Evolutionary conservation across 1,139 yeast genomes (phyloP), one percentile per base, ranked within the genome.

Genomic region (Blastobotrys buckinghamii): DNA sequence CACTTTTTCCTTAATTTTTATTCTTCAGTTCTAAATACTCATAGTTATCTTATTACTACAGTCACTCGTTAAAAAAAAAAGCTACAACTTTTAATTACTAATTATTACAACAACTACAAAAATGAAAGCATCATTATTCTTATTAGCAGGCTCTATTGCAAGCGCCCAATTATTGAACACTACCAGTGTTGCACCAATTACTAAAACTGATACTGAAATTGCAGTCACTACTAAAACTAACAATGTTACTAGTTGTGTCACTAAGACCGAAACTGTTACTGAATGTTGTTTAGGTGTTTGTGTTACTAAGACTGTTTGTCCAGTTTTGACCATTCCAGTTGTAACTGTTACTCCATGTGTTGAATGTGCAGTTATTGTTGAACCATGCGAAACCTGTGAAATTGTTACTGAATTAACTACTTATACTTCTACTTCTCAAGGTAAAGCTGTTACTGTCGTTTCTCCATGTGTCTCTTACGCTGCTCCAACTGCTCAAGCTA

Each of bases 211-310:
- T 35, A 44, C 51, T 22, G 36, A 42, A 22, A 29, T 44, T 29
- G 52, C 48, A 13, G 17, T 52, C 16, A 16, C 32, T 15, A 15
- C 41, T 17, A 45, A 33, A 17, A 15, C 39, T 33, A 30, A 39
- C 34, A 15, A 38, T 30, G 53, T 57, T 20, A 55, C 63, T 2
- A 36, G 26, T 13, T n/a, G n/a, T n/a, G n/a, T n/a, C n/a, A 13
- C 19, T 6, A 54, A 56, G 26, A 57, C 59, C 33, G 58, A 57
- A 50, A 56, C 59, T 27, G 54, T 59, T 43, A 57, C 63, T 26
- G 56, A 51, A 39, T 65, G 66, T 53, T 55, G 60, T 44, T 45
- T 54, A 22, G 55, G 59, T 34, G 56, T 53, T 37, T 62, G 64
- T 51, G 48, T 54, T 26, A 51, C 61, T 10, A 42, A 49, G 15